Evolutionary conservation across 768 basidiomycete species (phyloP), one percentile per base, ranked within the genome.

Genomic region (Trametopsis cervina): DNA sequence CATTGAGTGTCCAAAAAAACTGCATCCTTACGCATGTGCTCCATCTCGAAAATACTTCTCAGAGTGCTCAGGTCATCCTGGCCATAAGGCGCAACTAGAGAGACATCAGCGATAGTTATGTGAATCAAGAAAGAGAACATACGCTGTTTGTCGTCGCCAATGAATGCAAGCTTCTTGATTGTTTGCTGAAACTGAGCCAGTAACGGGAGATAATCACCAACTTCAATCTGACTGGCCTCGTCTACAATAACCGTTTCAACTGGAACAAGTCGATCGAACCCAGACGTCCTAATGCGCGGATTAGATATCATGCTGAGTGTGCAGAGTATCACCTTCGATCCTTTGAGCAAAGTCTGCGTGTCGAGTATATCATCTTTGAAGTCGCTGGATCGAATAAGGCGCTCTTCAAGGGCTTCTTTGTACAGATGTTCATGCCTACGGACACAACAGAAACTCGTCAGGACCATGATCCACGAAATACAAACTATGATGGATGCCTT

Each of bases 351-450:
- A 11, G 59, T 51, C 1, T 52, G 62, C 1, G 62, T 47, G 2
- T 20, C 5, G 23, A 55, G 33, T 1, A 21, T 48, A 1, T 29
- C 20, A 17, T 22, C 9, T 17, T 7, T 7, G 44, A 73, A 64
- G 0, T 36, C 40, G 27, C 71, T 68, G 1, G 70, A 65, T 17
- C 64, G 60, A 36, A 77, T 69, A 26, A 78, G 42, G 20, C 64
- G 59, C 0, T 21, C 15, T 18, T 61, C 53, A 11, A 76, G 54
- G 15, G 60, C 26, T 13, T 59, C 51, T 7, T 15, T 15, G 52
- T 77, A 78, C 0, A 77, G 60, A 52, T 77, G 69, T 45, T 78
- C 77, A 22, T 78, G 76, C 76, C 76, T 76, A 36, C 35, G 10
- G 4, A 29, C 18, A 35, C 5, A 29, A 27, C n/a, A 36, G 25